Conservation (phyloP, 2,329 filamentous ascomycete species). For the Juglanconis sp. region DNA sequence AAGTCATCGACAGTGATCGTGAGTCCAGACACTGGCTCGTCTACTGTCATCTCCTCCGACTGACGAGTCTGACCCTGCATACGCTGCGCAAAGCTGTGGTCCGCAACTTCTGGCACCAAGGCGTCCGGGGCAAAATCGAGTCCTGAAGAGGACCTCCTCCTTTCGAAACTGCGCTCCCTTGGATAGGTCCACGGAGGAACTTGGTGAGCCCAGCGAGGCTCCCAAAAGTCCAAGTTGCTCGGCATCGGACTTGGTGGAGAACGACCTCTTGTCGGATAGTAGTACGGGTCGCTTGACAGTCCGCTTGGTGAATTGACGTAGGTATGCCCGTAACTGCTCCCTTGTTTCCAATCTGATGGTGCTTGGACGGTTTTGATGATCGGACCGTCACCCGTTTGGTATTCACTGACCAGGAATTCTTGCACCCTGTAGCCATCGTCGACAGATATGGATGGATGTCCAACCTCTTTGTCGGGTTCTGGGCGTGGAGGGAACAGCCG, state of each 20-base stretch:
- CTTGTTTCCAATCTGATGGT: slow-evolving; percentile 42
- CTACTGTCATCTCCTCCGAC: background rate
- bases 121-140: slow-evolving; percentile 35
- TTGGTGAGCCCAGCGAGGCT: slow-evolving; percentile 27
- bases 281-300: slow-evolving; percentile 39
- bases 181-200: slow-evolving; percentile 24
- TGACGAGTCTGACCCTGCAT: background rate
- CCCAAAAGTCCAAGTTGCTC: slow-evolving; percentile 38
- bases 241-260: slow-evolving; percentile 52
- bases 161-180: slow-evolving; percentile 3
- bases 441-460: slow-evolving; percentile 34
- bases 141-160: slow-evolving; percentile 34
- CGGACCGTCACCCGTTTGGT: slow-evolving; percentile 31
- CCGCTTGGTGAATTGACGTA: slow-evolving; percentile 34
- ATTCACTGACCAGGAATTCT: slow-evolving; percentile 37
- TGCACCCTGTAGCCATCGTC: slow-evolving; percentile 38
- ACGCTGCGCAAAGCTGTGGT: background rate
- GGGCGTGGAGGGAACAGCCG: slow-evolving; percentile 57
- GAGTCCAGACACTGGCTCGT: background rate
- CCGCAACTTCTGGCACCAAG: background rate
- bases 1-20: background rate
- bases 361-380: slow-evolving; percentile 40
- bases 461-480: slow-evolving; percentile 25
- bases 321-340: slow-evolving; percentile 29
- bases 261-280: slow-evolving; percentile 48